Evolutionary conservation across 306 rosid genomes (phyloP), one percentile per base, ranked within the genome.

Genomic region (Cucumis melo): DNA sequence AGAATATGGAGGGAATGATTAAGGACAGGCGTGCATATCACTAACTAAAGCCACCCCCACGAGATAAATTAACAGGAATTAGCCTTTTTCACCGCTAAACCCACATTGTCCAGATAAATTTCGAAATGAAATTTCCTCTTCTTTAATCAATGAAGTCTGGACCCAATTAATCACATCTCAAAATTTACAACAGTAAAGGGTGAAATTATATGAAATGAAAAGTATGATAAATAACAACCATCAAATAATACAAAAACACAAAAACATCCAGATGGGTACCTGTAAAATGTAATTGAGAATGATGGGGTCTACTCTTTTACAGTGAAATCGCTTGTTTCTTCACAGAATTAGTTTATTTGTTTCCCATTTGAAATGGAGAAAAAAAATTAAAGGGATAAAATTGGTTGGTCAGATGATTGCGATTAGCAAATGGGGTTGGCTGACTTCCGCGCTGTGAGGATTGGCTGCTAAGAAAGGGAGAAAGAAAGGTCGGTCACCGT

Each of bases 11-110:
- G 83, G 86, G 94, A 90, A 94, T 90, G 91, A 94, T 91, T 93
- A 91, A 85, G 92, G 96, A 93, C 96, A 91, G 98, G 91, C 96
- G 98, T 91, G 97, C 95, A 87, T 85, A 87, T 90, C 95, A 91
- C 97, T 85, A 90, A 91, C 96, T 85, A 94, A 55, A 83, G 58
- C 41, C 75, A 76, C 74, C 10, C 10, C 87, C 85, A 66, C 78
- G 75, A 81, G 74, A 39, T 80, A 84, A 71, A 71, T 77, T 80
- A 88, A 90, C 92, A 85, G 96, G 87, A 81, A 88, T 61, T 41
- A 42, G 12, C 79, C 56, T 38, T 75, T 74, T 74, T 48, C 56
- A 71, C 76, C 23, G 76, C 5, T 8, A 71, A 24, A 48, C 13
- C 42, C 23, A 71, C 76, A 24, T 71, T 50, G 27, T 59, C 15